A percentile compares a stretch with the other conserved stretches of the same genome.
phyloP scores from a whole-genome alignment of 176 grass and related monocot genomes.

The Carex littledalei region DNA sequence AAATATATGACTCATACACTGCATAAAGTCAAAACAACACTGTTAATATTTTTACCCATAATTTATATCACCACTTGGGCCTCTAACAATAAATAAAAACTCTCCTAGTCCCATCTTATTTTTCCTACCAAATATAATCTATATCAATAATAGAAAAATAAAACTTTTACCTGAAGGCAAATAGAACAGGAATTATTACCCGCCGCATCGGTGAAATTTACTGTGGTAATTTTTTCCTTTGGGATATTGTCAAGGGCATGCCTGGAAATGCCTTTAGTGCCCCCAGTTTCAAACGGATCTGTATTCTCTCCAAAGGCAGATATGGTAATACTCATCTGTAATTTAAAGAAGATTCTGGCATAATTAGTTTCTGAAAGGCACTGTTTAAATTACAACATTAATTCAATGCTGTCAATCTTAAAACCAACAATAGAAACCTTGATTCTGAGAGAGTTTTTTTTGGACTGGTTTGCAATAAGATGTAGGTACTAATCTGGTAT shows the following conservation, averaged over 20 bases:
- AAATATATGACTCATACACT: no score
- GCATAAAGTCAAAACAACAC: no score
- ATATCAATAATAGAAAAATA: background rate
- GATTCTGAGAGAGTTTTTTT: background rate
- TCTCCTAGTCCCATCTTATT: background rate
- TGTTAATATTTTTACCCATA: no score
- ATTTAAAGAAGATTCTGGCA: conserved; percentile 15
- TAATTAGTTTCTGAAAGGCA: conserved; percentile 6
- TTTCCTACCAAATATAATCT: background rate
- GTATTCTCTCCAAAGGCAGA: conserved; percentile 53
- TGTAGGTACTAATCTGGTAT: background rate
- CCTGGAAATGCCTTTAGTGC: conserved; percentile 41
- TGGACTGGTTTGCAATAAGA: background rate
- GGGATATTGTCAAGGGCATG: conserved; percentile 52
- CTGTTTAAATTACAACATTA: background rate
- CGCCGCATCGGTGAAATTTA: conserved; percentile 26
- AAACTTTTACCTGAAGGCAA: conserved; percentile 70
- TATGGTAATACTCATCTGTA: conserved; percentile 57
- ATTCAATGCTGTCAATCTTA: background rate
- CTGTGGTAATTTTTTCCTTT: conserved; percentile 32
- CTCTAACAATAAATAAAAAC: background rate
- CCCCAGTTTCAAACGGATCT: conserved; percentile 63
- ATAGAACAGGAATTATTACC: conserved; percentile 56
- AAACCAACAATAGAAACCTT: background rate
- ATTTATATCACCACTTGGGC: background rate